Evolutionary conservation across 768 basidiomycete species (phyloP).

Genomic region (Daedaleopsis nitida): DNA sequence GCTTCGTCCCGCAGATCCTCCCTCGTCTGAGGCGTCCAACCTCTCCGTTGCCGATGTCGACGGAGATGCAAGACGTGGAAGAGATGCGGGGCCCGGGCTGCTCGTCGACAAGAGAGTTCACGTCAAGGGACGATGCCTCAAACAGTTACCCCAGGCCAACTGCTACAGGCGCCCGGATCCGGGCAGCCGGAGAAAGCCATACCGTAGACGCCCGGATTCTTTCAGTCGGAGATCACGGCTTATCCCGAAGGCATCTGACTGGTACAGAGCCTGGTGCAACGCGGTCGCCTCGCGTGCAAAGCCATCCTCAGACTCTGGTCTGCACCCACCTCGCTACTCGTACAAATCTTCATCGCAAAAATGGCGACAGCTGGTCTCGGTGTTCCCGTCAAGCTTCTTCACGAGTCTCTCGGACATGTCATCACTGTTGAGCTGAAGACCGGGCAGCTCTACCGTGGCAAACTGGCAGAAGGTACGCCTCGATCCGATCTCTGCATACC

Average conservation of each 20-base stretch:
- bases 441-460: conserved; percentile 95
- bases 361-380: conserved; percentile 69
- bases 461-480: conserved; percentile 88
- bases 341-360: conserved; percentile 10
- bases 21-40: too few relatives aligned
- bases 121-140: background rate
- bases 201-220: background rate
- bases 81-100: too few relatives aligned
- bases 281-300: conserved; percentile 10
- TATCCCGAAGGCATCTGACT: background rate
- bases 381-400: conserved; percentile 94
- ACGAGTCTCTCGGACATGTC: conserved; percentile 94
- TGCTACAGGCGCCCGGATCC: background rate
- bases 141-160: background rate
- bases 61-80: too few relatives aligned
- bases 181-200: background rate
- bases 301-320: background rate
- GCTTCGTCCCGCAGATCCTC: too few relatives aligned
- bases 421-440: conserved; percentile 99
- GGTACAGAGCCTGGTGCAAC: conserved; percentile 11
- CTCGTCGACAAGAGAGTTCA: too few relatives aligned
- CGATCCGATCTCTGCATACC: background rate
- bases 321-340: background rate
- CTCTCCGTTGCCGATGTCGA: too few relatives aligned
- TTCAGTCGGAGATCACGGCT: background rate